These are phyloP conservation scores for Candida saitoana DNA, from an alignment of 805 yeast genomes.

Conservation along the genomic window DNA sequence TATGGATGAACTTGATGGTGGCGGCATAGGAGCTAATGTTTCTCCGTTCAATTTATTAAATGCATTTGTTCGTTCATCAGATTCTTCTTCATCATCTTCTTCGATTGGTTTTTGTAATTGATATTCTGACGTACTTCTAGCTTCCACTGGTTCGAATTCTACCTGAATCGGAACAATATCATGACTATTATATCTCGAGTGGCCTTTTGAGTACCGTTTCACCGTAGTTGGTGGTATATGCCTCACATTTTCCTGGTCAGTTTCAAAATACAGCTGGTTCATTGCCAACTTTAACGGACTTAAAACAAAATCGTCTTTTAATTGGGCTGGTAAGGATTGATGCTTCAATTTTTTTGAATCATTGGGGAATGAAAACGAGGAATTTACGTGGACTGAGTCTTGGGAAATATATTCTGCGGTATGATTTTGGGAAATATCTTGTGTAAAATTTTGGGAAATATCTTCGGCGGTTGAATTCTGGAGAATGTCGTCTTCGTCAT, in stretches of 20 bases:
- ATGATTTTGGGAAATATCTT: conserved; percentile 1
- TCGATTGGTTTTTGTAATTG: conserved; percentile 1
- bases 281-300: conserved; percentile 39
- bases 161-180: conserved; percentile 41
- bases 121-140: conserved; percentile 23
- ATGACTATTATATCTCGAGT: conserved; percentile 39
- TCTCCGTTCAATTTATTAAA: conserved; percentile 29
- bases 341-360: conserved; percentile 28
- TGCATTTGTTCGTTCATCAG: conserved; percentile 19
- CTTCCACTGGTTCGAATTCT: conserved; percentile 32
- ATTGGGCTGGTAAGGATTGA: conserved; percentile 32
- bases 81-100: conserved; percentile 9
- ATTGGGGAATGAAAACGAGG: conserved; percentile 30
- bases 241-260: conserved; percentile 10
- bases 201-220: conserved; percentile 28
- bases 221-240: conserved; percentile 9
- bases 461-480: neutral
- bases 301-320: conserved; percentile 34
- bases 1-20: conserved; percentile 6
- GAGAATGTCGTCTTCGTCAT: conserved; percentile 13
- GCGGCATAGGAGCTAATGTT: conserved; percentile 7
- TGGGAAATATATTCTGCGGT: conserved; percentile 3
- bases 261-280: conserved; percentile 9
- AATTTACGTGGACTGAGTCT: conserved; percentile 19
- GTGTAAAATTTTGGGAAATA: conserved; percentile 12